Evolutionary conservation across 176 grass and related monocot species (phyloP), one percentile per base, ranked within the genome.

Genomic region (Musa itinerans): DNA sequence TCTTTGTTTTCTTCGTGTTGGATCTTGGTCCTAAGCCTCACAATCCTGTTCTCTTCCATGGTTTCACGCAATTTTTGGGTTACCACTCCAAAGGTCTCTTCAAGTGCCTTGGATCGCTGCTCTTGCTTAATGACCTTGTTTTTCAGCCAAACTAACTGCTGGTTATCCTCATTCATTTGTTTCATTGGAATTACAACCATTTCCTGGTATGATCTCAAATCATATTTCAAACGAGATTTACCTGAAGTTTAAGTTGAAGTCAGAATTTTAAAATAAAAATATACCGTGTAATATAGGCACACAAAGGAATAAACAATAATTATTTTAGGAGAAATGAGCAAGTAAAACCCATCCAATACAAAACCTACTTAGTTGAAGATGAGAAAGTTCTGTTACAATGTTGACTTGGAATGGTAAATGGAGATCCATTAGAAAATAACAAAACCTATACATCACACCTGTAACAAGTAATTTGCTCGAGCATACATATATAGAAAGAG

Each of bases 121-220:
- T 89, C 76, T 54, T 74, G 75, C 78, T 86, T 91, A 68, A 84
- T 88, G 51, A 89, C 65, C 56, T 82, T 91, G 63, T 86, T 87
- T 80, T 86, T 88, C 26, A 94, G 76, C 71, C 70, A 86, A 78
- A 85, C 69, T 13, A 99, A 75, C 20, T 86, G 69, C n/a, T 99
- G 90, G 64, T 93, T 98, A 15, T 98, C 90, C 77, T 93, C 90
- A 58, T 74, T 89, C 95, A 98, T 98, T 65, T 93, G 80, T 56
- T 87, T 88, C 95, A 99, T 84, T 16, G 78, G 86, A 15, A 65
- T 73, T 14, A 99, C 90, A 78, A 99, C 88, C 95, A 87, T 94
- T 78, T 99, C 88, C 57, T 94, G 85, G 71, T 99, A 89, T 73
- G 95, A 99, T 78, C 19, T 89, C 86, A 87, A 71, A 20, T 99